A percentile compares a stretch with the other conserved stretches of the same genome.
These are phyloP conservation scores for Cylindrotheca fusiformis DNA, from an alignment of 108 stramenopile genomes.

Conservation along the genomic window DNA sequence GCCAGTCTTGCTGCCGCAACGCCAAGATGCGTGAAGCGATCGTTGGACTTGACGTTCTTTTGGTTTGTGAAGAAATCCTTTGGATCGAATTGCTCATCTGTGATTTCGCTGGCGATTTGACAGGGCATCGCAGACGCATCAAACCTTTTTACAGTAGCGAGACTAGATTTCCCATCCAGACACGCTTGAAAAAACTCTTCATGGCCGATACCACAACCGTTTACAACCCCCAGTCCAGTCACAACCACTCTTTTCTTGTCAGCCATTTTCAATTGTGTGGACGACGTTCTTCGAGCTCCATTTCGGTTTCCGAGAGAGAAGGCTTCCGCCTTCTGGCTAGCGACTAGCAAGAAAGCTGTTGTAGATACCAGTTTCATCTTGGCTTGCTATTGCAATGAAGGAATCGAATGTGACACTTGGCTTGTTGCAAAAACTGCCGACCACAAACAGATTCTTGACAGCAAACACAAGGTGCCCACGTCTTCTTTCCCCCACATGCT, in stretches of 20 bases:
- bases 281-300: background rate
- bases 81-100: slow-evolving; percentile 84
- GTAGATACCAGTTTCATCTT: slow-evolving; percentile 12
- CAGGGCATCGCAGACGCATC: slow-evolving; percentile 85
- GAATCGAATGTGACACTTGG: no score
- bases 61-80: slow-evolving; percentile 80
- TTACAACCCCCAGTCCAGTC: slow-evolving; percentile 91
- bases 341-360: background rate
- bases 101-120: slow-evolving; percentile 86
- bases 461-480: no score
- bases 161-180: slow-evolving; percentile 70
- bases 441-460: no score
- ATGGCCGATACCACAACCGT: slow-evolving; percentile 87
- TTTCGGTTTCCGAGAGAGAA: slow-evolving; percentile 2
- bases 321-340: slow-evolving; percentile 6
- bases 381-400: no score
- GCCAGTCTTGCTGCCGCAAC: slow-evolving; percentile 89
- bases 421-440: no score
- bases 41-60: slow-evolving; percentile 90
- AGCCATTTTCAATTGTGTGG: slow-evolving; percentile 13
- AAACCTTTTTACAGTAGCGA: slow-evolving; percentile 72
- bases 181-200: slow-evolving; percentile 79
- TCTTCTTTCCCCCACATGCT: no score
- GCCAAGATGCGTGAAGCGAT: slow-evolving; percentile 95
- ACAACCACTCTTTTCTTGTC: slow-evolving; percentile 79